Evolutionary conservation across 805 yeast genomes (phyloP).

Genomic region (Saccharomycopsis capsularis): DNA sequence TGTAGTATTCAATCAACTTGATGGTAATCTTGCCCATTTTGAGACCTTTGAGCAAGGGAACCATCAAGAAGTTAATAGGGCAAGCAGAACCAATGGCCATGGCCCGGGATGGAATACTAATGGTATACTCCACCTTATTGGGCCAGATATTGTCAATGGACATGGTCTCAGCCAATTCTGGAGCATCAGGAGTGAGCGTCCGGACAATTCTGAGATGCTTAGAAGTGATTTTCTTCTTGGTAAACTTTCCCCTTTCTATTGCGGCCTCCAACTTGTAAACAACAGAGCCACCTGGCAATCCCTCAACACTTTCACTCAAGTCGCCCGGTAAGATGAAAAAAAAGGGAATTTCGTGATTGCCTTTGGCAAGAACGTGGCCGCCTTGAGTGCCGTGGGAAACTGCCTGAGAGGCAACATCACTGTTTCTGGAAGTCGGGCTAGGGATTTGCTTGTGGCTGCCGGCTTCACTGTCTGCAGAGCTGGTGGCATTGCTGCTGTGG

Average conservation of each 20-base stretch:
- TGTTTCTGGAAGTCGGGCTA: background rate
- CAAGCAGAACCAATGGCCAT: constrained; percentile 80
- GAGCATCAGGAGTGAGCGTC: constrained; percentile 79
- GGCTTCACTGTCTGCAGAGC: background rate
- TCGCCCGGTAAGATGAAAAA: constrained; percentile 78
- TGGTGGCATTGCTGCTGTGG: constrained; percentile 1
- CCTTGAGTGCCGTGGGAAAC: background rate
- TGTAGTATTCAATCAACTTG: constrained; percentile 58
- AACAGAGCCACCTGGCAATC: constrained; percentile 72
- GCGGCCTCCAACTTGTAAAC: constrained; percentile 69
- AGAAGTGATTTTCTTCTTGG: constrained; percentile 54
- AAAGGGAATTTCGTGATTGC: constrained; percentile 89
- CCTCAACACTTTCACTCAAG: constrained; percentile 83
- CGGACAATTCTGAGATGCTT: constrained; percentile 76
- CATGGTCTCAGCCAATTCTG: constrained; percentile 84
- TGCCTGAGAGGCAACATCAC: background rate
- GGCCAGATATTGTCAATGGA: constrained; percentile 97
- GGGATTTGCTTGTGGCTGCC: background rate
- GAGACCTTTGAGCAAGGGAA: constrained; percentile 78
- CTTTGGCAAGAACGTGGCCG: constrained; percentile 44
- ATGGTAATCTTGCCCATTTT: constrained; percentile 67
- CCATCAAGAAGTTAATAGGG: constrained; percentile 61
- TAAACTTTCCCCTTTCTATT: constrained; percentile 77
- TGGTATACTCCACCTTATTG: constrained; percentile 79
- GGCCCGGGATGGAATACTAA: constrained; percentile 82